Base-by-base conservation (phyloP, 2,329 filamentous ascomycete genomes). In the Shiraia sp. region DNA sequence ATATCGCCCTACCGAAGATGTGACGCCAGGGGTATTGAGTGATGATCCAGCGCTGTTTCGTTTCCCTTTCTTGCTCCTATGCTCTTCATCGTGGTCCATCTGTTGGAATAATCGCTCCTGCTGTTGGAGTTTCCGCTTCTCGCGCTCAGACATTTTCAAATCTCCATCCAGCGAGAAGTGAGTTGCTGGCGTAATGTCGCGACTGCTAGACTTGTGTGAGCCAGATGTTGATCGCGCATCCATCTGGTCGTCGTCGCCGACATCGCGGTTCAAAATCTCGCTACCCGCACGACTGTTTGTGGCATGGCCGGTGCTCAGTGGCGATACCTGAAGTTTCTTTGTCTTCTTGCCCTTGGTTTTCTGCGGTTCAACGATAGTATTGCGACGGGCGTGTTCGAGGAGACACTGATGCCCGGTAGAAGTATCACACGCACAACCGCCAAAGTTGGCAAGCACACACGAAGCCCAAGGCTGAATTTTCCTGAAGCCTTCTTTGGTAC, bases 391-490 rank as follows among this genome's bases (percentile, higher is more conserved):
- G 22, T 61, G 63, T 35, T 70, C 65, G 12, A 70, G 43, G 10
- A 69, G 57, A 45, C 69, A 70, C 42, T 67, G 61, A 26, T 66
- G 58, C 19, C 60, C 64, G 15, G 60, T 59, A 4, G 63, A 61
- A 14, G 54, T 61, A 42, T 86, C 79, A 65, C 88, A 92, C 4
- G 87, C 88, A 68, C 88, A 92, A 13, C 87, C 87, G 13, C 88
- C 88, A 57, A 89, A 87, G 62, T 90, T 87, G 13, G 86, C 86
- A 6, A 91, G 76, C 7, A 90, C 83, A 28, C 77, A 79, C 36
- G 83, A 78, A 6, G 89, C 80, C 81, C 85, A 89, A 12, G 77
- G 77, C 50, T 88, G 84, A 0, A 74, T 71, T 15, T 82, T 79
- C 40, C 80, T 79, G 42, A 83, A 73, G 10, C 79, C 77, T 6